A percentile compares a stretch with the other conserved stretches of the same genome.
Conservation (phyloP, 306 rosid species). For the Ormosia semicastrata region DNA sequence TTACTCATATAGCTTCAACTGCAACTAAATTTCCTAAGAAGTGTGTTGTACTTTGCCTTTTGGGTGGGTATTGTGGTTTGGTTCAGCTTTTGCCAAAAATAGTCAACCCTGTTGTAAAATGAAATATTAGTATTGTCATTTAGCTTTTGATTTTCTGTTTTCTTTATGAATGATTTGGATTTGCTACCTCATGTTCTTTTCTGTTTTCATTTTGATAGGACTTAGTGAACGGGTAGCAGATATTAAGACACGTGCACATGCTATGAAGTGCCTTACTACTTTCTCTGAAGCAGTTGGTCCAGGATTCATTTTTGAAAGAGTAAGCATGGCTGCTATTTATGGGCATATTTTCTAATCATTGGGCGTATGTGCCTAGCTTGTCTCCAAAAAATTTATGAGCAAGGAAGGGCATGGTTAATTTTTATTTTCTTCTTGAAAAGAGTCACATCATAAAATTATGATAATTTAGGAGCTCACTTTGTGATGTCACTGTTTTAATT, state of each 20-base stretch:
- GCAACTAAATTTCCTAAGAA: constrained; percentile 86
- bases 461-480: background rate
- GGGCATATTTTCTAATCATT: background rate
- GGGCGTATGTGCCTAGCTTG: background rate
- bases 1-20: constrained; percentile 68
- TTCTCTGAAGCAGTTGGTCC: constrained; percentile 95
- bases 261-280: constrained; percentile 91
- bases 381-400: background rate
- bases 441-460: background rate
- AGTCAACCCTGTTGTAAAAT: background rate
- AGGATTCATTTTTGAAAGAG: constrained; percentile 96
- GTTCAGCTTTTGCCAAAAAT: background rate
- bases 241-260: constrained; percentile 90
- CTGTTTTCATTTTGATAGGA: constrained; percentile 50
- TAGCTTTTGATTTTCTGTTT: background rate
- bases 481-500: background rate
- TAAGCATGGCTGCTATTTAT: constrained; percentile 42
- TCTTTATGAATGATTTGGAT: background rate
- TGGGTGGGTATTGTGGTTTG: constrained; percentile 56
- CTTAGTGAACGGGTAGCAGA: constrained; percentile 97
- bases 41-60: constrained; percentile 87
- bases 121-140: background rate
- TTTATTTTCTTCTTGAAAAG: background rate
- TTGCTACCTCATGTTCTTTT: background rate
- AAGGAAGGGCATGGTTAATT: background rate